These are phyloP conservation scores for Aspergillus oerlinghausenensis DNA, from an alignment of 2,329 filamentous ascomycete genomes.

Conservation along the genomic window DNA sequence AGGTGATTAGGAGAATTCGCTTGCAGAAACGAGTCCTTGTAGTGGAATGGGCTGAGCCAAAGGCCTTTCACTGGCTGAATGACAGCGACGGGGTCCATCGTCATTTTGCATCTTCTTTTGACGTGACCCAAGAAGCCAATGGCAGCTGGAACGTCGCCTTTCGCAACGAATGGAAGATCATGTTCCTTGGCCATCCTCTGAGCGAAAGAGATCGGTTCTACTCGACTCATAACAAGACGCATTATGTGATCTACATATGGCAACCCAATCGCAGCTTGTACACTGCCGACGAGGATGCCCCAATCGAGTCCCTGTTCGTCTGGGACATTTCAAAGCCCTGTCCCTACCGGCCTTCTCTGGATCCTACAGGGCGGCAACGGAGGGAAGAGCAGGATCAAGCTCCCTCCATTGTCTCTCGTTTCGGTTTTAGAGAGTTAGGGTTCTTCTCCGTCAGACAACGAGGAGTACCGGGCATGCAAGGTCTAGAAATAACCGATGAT, in stretches of 20 bases:
- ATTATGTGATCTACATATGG: slow-evolving; percentile 61
- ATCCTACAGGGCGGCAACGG: slow-evolving; percentile 39
- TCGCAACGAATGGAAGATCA: slow-evolving; percentile 58
- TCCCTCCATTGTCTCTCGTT: slow-evolving; percentile 46
- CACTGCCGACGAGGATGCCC: slow-evolving; percentile 50
- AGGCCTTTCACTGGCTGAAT: slow-evolving; percentile 50
- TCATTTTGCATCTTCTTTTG: slow-evolving; percentile 58
- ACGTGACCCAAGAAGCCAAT: slow-evolving; percentile 34
- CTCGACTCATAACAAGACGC: slow-evolving; percentile 54
- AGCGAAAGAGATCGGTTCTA: slow-evolving; percentile 58
- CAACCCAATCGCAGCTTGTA: slow-evolving; percentile 54
- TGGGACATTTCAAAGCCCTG: slow-evolving; percentile 56
- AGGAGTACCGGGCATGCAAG: slow-evolving; percentile 47
- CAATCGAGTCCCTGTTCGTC: slow-evolving; percentile 54
- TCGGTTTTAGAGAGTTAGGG: slow-evolving; percentile 50
- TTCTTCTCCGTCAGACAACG: slow-evolving; percentile 53
- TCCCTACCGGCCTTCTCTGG: slow-evolving; percentile 47
- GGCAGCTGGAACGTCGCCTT: slow-evolving; percentile 47
- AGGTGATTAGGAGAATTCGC: slow-evolving; percentile 52
- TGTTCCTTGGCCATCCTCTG: slow-evolving; percentile 53
- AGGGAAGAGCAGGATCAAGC: slow-evolving; percentile 29
- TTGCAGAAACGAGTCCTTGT: slow-evolving; percentile 53
- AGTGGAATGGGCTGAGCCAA: slow-evolving; percentile 59
- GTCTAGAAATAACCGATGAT: slow-evolving; percentile 49
- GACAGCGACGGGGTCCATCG: slow-evolving; percentile 49